Percentiles rank a stretch among this genome's conserved stretches.
Evolutionary conservation across 2,329 filamentous ascomycete genomes (phyloP).

Genomic region (Gyromitra esculenta): DNA sequence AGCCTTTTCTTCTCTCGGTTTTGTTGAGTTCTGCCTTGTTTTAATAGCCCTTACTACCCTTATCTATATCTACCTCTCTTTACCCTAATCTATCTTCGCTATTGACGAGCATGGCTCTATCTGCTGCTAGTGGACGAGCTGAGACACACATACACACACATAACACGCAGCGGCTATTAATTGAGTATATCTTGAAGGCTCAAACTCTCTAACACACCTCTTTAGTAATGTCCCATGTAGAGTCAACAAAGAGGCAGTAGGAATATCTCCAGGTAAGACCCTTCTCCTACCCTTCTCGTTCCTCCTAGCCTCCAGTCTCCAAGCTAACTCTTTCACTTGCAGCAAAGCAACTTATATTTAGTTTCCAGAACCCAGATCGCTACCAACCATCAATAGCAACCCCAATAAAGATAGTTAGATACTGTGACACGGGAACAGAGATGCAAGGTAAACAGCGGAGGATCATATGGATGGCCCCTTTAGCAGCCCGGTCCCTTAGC

Average conservation of each 20-base stretch:
- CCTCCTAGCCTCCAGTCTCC: not conserved
- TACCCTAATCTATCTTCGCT: no score
- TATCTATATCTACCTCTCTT: not conserved
- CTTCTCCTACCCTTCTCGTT: not conserved
- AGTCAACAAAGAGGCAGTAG: no score
- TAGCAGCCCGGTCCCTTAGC: not conserved
- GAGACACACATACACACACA: not conserved
- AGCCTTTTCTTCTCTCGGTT: not conserved
- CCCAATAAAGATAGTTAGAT: not conserved
- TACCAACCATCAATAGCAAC: not conserved
- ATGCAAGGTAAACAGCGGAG: slow-evolving; percentile 4
- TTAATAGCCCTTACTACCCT: not conserved
- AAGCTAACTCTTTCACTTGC: not conserved
- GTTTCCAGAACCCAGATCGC: no score
- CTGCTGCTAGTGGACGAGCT: not conserved
- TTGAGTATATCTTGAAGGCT: not conserved
- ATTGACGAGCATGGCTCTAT: not conserved
- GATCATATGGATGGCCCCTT: not conserved
- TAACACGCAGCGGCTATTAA: not conserved
- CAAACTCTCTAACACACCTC: not conserved
- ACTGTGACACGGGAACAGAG: not conserved
- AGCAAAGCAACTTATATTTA: not conserved
- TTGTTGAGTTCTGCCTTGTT: not conserved
- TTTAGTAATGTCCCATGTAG: not conserved
- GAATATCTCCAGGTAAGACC: not conserved